Conservation (phyloP, 345 rosid species). For the Rhizophora apiculata region DNA sequence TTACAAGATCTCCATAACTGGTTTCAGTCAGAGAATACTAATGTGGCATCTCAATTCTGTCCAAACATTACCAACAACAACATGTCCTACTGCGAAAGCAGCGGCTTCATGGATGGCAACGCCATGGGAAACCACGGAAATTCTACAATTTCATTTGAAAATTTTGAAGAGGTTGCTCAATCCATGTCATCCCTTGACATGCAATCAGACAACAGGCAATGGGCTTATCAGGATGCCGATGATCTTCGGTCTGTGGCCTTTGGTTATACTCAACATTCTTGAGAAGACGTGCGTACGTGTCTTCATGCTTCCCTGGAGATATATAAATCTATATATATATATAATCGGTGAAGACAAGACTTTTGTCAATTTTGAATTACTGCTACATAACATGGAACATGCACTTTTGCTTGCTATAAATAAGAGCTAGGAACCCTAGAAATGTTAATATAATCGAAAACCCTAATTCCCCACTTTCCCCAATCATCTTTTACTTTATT, state of each 20-base stretch:
- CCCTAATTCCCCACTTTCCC: conserved; percentile 30
- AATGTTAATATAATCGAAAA: conserved; percentile 28
- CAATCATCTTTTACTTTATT: conserved; percentile 23
- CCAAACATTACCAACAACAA: conserved; percentile 4
- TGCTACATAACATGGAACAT: conserved; percentile 36
- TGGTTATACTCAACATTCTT: conserved; percentile 55
- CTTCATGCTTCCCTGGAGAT: not conserved
- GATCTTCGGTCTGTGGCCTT: conserved; percentile 63
- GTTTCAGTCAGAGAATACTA: conserved; percentile 44
- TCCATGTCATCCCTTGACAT: conserved; percentile 42
- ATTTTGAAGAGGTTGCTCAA: conserved; percentile 56
- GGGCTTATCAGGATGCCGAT: conserved; percentile 57
- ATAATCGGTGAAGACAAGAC: conserved; percentile 33
- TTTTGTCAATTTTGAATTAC: conserved; percentile 34
- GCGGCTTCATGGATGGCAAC: conserved; percentile 36
- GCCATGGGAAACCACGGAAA: conserved; percentile 37
- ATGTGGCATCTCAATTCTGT: conserved; percentile 15
- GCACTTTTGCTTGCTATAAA: conserved; percentile 43
- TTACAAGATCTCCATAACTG: conserved; percentile 51
- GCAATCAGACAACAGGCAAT: conserved; percentile 45
- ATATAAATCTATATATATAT: conserved; percentile 2
- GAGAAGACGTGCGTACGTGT: conserved; percentile 7
- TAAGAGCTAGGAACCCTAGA: conserved; percentile 48
- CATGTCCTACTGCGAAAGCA: conserved; percentile 29
- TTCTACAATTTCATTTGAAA: conserved; percentile 42